Base-by-base conservation (phyloP, 2,329 filamentous ascomycete species). In the Coniochaeta hoffmannii region DNA sequence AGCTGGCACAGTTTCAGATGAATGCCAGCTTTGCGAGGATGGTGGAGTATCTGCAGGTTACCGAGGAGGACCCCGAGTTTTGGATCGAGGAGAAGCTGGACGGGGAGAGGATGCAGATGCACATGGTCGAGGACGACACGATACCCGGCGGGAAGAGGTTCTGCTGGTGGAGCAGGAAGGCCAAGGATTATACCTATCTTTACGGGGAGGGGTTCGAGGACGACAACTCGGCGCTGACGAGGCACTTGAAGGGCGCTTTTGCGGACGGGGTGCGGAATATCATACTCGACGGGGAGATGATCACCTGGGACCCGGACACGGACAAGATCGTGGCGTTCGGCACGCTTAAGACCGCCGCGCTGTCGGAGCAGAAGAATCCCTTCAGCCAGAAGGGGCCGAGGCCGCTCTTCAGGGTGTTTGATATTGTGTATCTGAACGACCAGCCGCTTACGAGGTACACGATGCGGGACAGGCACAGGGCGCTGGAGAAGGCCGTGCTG, bases 11-110 rank as follows among this genome's bases (percentile, higher is more conserved):
- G 60, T 97, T 96, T 60, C 90, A 97, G 68, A 88, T 89, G 78
- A 51, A 31, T 19, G 82, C 89, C 32, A 78, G 76, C 2, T 90
- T 96, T 62, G 82, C 90, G 55, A 88, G 85, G 65, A 90, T 95
- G 81, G 83, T 95, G 1, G 76, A 83, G 17, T 85, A 79, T 55
- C 71, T 87, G 71, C 81, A 83, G 2, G 77, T 80, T 0, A 86
- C 83, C 0, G 81, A 86, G 24, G 85, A 89, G 0, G 86, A 95
- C 53, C 76, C 80, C 0, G 83, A 88, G 9, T 99, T 95, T 66
- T 97, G 92, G 91, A 94, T 97, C 50, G 94, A 99, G 69, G 94
- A 99, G 72, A 99, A 99, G 70, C 76, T 99, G 9, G 94, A 99
- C 62, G 94, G 94, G 1, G 94, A 99, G 71, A 83, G 94, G 26